Conservation (phyloP, 768 basidiomycete genomes). For the Sarcomyxa edulis region DNA sequence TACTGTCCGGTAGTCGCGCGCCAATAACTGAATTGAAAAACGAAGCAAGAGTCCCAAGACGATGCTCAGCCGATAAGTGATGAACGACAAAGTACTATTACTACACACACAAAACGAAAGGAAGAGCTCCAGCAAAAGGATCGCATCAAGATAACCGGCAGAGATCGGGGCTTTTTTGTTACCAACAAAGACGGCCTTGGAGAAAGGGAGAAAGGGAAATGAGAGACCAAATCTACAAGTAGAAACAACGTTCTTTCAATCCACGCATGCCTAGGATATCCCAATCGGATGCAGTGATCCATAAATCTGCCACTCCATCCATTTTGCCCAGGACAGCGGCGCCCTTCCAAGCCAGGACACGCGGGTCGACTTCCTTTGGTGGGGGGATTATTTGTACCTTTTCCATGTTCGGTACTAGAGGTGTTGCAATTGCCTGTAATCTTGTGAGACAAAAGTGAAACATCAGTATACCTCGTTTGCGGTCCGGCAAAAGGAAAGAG, state of each 20-base stretch:
- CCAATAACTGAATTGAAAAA: too few relatives aligned
- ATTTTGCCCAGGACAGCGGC: slow-evolving; percentile 87
- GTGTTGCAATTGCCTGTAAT: slow-evolving; percentile 79
- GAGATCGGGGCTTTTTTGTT: too few relatives aligned
- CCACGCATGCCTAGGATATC: slow-evolving; percentile 76
- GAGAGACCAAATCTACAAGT: slow-evolving; percentile 56
- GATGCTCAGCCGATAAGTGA: too few relatives aligned
- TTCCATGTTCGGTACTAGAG: slow-evolving; percentile 78
- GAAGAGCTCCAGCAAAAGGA: too few relatives aligned
- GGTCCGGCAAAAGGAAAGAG: slow-evolving; percentile 2
- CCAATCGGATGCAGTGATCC: slow-evolving; percentile 88
- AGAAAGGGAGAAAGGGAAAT: too few relatives aligned
- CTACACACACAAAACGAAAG: too few relatives aligned
- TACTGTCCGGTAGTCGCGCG: too few relatives aligned
- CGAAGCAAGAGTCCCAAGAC: too few relatives aligned
- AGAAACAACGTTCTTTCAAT: slow-evolving; percentile 79
- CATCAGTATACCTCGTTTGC: too few relatives aligned
- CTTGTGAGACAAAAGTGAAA: slow-evolving; percentile 25
- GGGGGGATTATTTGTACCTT: slow-evolving; percentile 92
- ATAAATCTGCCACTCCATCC: slow-evolving; percentile 85
- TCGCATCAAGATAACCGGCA: too few relatives aligned
- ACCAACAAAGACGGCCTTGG: too few relatives aligned
- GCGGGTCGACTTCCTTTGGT: slow-evolving; percentile 88
- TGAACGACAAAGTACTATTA: too few relatives aligned
- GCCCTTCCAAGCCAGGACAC: slow-evolving; percentile 92